Conservation (phyloP, 1,139 yeast genomes). For the Yamadazyma siamensis region DNA sequence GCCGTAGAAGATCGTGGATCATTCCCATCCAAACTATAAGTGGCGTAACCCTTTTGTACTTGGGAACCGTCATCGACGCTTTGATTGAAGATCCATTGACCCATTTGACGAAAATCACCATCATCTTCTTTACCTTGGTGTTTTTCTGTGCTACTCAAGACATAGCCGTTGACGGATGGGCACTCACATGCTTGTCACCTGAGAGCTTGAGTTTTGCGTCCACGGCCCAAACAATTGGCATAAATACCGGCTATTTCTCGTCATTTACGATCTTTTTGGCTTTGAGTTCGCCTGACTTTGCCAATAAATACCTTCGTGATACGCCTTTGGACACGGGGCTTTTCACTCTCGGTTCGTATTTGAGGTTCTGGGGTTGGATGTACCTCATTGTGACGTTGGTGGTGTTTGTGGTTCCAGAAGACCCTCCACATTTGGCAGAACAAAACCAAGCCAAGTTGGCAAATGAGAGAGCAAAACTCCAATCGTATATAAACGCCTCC, state of each 20-base stretch:
- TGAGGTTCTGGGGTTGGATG: constrained; percentile 72
- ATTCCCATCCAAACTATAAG: constrained; percentile 83
- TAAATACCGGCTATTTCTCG: constrained; percentile 88
- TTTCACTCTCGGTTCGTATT: constrained; percentile 69
- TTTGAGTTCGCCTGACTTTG: constrained; percentile 87
- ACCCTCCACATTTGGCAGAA: constrained; percentile 50
- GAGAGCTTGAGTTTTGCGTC: constrained; percentile 89
- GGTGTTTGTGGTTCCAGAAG: constrained; percentile 62
- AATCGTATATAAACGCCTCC: constrained; percentile 16
- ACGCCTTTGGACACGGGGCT: constrained; percentile 64
- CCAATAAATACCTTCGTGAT: constrained; percentile 73
- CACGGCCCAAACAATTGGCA: constrained; percentile 95
- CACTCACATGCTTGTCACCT: constrained; percentile 77
- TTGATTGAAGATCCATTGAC: constrained; percentile 55
- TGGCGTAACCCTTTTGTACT: constrained; percentile 59
- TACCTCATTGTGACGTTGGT: constrained; percentile 66
- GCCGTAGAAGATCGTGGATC: constrained; percentile 92
- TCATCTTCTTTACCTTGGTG: constrained; percentile 70
- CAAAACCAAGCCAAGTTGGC: constrained; percentile 37
- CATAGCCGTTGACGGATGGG: constrained; percentile 99
- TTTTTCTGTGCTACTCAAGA: constrained; percentile 96
- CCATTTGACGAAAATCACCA: constrained; percentile 54
- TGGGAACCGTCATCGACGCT: constrained; percentile 60
- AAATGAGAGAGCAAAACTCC: constrained; percentile 29
- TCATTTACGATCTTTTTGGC: constrained; percentile 91